Base-by-base conservation (phyloP, 208 protist genomes). In the Acanthamoeba lugdunensis region DNA sequence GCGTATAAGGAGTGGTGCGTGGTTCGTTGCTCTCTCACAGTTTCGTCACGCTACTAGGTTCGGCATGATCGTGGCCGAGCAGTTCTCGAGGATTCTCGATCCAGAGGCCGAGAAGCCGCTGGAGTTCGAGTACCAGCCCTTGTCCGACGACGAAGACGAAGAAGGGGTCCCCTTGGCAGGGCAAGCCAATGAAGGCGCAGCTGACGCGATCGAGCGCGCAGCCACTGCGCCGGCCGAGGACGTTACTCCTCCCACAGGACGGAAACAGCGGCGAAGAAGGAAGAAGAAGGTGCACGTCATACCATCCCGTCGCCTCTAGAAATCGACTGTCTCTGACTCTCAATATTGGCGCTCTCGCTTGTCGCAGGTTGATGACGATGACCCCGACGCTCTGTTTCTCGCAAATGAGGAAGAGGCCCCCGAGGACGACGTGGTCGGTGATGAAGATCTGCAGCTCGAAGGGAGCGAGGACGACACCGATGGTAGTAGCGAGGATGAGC, bases 11-110 rank as follows among this genome's bases (percentile, higher is more conserved):
- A 50, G 50, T 63, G n/a, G 28, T 7, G 2, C 25, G 50, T 13
- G 11, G 73, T 41, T 45, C 37, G 63, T 16, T n/a, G 6, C 16
- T 81, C n/a, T 0, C 50, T 54, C 50, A 18, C 50, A 18, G 13
- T 54, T 5, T 5, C 50, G 2, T 9, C 50, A 16, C 71, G 13
- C 16, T 23, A 11, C 6, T n/a, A 82, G 75, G 1, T 90, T 90
- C 9, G 84, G 84, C n/a, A 90, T 90, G 84, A 90, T 75, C 25
- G 63, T 90, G 18, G 84, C 58, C 5, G 84, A 90, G 41, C 28
- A 25, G 9, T 90, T 90, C 84, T 67, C 84, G 13, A 14, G 84
- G 7, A 50, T 90, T 90, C 45, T 90, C 30, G 84, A 90, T 21
- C 84, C 84, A 0, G 45, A 48, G 2, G 63, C 77, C 8, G 77